Conservation (phyloP, 148 eudicot species). For the Agrostemma githago region DNA sequence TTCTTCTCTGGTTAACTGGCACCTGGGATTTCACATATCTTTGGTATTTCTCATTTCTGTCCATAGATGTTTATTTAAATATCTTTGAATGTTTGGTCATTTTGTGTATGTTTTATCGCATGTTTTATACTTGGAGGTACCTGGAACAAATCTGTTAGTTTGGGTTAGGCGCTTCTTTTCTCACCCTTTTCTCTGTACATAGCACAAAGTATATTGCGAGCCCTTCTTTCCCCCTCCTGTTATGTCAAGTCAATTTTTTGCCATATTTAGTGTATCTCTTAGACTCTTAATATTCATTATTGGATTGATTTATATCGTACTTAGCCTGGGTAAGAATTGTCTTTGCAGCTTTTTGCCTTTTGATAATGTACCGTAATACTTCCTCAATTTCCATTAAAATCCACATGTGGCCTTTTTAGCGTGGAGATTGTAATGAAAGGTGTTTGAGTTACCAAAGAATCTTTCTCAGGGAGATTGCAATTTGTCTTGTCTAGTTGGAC, state of each 20-base stretch:
- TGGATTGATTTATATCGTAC: not conserved
- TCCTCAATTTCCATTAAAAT: not conserved
- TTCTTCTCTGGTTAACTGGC: constrained; percentile 80
- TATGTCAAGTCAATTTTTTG: not conserved
- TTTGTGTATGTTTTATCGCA: not conserved
- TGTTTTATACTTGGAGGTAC: not conserved
- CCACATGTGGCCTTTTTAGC: not conserved
- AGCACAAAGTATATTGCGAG: not conserved
- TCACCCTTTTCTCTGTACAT: not conserved
- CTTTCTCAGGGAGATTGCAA: not conserved
- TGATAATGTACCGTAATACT: not conserved
- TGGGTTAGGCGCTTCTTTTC: not conserved
- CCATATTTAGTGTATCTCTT: not conserved
- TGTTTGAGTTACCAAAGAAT: not conserved
- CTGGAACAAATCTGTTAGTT: constrained; percentile 6
- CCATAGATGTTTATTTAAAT: constrained; percentile 4
- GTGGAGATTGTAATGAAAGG: not conserved
- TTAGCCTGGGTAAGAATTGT: not conserved
- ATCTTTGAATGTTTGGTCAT: not conserved
- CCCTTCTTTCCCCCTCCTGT: not conserved
- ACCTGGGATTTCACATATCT: constrained; percentile 81
- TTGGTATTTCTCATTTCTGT: constrained; percentile 42
- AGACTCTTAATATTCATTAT: not conserved
- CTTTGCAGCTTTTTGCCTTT: not conserved
- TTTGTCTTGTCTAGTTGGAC: not conserved